phyloP scores from a whole-genome alignment of 2,329 filamentous ascomycete genomes.

The Pochonia chlamydosporia region DNA sequence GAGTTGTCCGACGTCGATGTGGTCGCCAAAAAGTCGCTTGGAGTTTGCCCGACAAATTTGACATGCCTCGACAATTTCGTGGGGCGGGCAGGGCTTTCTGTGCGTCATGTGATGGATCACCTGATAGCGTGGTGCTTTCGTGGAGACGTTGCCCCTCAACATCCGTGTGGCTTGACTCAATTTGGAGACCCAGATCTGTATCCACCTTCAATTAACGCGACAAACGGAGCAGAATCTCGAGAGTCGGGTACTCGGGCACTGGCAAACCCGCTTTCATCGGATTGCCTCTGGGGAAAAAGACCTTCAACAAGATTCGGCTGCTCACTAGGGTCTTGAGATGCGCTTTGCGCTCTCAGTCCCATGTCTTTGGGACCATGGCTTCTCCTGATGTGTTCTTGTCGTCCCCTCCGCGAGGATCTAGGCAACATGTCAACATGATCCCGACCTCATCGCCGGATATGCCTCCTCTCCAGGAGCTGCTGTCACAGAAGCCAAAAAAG shows the following conservation, averaged over 20 bases:
- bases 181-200: not conserved
- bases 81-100: conserved; percentile 30
- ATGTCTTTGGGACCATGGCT: conserved; percentile 23
- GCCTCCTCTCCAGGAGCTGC: conserved; percentile 44
- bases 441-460: conserved; percentile 50
- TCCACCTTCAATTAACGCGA: not conserved
- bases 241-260: not conserved
- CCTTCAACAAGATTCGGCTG: conserved; percentile 21
- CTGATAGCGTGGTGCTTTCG: conserved; percentile 29
- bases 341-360: conserved; percentile 39
- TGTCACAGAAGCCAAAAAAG: conserved; percentile 29
- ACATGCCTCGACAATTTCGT: conserved; percentile 29
- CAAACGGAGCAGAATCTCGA: not conserved
- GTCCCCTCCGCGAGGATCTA: conserved; percentile 24
- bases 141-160: not conserved
- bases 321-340: conserved; percentile 29
- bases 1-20: conserved; percentile 22
- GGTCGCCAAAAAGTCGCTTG: conserved; percentile 22
- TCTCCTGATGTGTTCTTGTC: conserved; percentile 27
- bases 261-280: not conserved
- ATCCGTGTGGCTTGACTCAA: conserved; percentile 4
- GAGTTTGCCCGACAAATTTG: conserved; percentile 27
- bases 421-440: conserved; percentile 21
- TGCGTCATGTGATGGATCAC: conserved; percentile 27
- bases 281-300: not conserved